These are phyloP conservation scores for Termitomyces sp. DNA, from an alignment of 768 basidiomycete genomes.

Conservation along the genomic window DNA sequence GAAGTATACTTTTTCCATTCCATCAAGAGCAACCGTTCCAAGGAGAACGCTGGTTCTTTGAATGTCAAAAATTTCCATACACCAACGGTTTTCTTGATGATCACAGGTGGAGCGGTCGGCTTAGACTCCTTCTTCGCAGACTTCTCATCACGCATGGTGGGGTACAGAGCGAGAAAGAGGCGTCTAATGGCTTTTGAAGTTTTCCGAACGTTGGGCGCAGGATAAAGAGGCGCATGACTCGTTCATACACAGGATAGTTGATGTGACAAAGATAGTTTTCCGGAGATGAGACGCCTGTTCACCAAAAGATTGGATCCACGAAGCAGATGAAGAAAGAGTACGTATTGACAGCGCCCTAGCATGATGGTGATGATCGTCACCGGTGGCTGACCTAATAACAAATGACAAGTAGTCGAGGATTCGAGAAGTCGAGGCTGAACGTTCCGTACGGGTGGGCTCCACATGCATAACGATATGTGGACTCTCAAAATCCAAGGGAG, in stretches of 20 bases:
- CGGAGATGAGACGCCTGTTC: no score
- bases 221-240: neutral
- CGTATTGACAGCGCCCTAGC: no score
- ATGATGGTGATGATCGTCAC: no score
- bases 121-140: neutral
- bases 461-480: no score
- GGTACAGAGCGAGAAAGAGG: neutral
- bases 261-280: no score
- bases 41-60: constrained; percentile 3
- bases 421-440: no score
- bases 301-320: no score
- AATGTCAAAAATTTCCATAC: constrained; percentile 13
- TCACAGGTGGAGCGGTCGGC: neutral
- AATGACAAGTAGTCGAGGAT: no score
- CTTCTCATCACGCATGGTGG: neutral
- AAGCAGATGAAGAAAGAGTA: no score
- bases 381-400: no score
- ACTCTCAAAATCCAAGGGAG: no score
- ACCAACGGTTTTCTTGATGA: constrained; percentile 1
- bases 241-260: neutral
- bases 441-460: no score
- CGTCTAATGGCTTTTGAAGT: neutral
- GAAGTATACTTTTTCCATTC: constrained; percentile 11
- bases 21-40: constrained; percentile 1
- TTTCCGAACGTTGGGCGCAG: neutral